Percentiles rank a stretch among this genome's conserved stretches.
Evolutionary conservation across 192 early-diverging fungal species (phyloP).

Genomic region (Rhizophlyctis rosea): DNA sequence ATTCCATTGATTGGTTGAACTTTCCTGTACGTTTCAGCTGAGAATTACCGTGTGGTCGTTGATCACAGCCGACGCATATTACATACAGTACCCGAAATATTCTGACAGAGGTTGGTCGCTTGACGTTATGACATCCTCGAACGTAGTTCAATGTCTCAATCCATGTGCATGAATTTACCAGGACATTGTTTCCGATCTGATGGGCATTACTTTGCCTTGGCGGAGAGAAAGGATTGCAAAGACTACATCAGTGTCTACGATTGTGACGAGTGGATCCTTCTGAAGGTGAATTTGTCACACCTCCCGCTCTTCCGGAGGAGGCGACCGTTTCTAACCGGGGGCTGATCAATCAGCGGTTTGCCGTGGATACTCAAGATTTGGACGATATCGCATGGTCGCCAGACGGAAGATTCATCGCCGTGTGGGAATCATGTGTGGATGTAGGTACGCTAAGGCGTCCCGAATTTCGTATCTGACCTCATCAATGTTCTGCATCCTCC

Average conservation of each 20-base stretch:
- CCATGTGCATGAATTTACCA: conserved; percentile 7
- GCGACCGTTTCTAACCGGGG: too few species aligned
- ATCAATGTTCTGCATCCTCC: conserved; percentile 38
- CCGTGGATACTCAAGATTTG: conserved; percentile 66
- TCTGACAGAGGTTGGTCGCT: conserved; percentile 43
- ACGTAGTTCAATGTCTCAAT: background rate
- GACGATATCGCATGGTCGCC: conserved; percentile 82
- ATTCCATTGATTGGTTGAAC: too few species aligned
- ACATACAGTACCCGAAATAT: conserved; percentile 71
- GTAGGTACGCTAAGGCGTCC: conserved; percentile 65
- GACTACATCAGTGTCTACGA: conserved; percentile 65
- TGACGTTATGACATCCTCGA: background rate
- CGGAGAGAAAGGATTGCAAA: conserved; percentile 58
- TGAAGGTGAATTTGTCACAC: conserved; percentile 56
- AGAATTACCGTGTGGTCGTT: conserved; percentile 69
- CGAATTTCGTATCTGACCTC: conserved; percentile 47
- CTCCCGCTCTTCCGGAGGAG: too few species aligned
- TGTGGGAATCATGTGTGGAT: conserved; percentile 68
- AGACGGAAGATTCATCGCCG: conserved; percentile 72
- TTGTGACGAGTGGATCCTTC: conserved; percentile 58
- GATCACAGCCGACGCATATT: conserved; percentile 44
- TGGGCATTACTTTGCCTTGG: conserved; percentile 58
- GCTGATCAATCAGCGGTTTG: conserved; percentile 62
- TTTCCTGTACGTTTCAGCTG: conserved; percentile 34
- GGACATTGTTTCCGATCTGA: conserved; percentile 60